These are phyloP conservation scores for Vitis hybrid DNA, from an alignment of 177 flowering plant species.

Conservation along the genomic window DNA sequence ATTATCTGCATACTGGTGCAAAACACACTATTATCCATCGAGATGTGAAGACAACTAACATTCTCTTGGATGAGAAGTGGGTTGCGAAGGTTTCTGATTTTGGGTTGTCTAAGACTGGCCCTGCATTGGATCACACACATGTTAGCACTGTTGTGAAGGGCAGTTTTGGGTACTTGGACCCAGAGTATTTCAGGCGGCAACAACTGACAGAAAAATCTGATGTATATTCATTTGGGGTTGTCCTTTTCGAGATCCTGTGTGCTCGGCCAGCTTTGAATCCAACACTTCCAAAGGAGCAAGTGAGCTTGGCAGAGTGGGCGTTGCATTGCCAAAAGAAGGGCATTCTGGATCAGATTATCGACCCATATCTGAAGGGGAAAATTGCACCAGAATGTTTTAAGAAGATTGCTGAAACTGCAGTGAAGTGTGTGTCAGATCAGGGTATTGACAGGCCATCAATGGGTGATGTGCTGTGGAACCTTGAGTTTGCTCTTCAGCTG, in stretches of 20 bases:
- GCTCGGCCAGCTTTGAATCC: conserved; percentile 92
- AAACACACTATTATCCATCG: conserved; percentile 87
- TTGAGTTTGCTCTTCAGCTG: conserved; percentile 86
- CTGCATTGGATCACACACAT: conserved; percentile 85
- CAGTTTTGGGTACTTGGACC: conserved; percentile 92
- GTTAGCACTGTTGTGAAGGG: conserved; percentile 98
- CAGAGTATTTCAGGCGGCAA: conserved; percentile 91
- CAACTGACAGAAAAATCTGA: conserved; percentile 93
- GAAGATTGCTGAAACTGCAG: conserved; percentile 87
- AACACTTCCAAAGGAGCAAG: conserved; percentile 83
- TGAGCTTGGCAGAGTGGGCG: conserved; percentile 96
- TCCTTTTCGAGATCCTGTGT: conserved; percentile 80
- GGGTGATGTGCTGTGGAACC: conserved; percentile 97
- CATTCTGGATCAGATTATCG: conserved; percentile 74
- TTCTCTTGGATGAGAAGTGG: conserved; percentile 91
- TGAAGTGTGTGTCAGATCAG: conserved; percentile 81
- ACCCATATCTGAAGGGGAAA: conserved; percentile 80
- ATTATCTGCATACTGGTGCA: conserved; percentile 92
- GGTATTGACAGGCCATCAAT: conserved; percentile 89
- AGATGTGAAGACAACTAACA: conserved; percentile 90
- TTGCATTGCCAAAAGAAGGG: conserved; percentile 83
- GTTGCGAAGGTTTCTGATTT: conserved; percentile 97
- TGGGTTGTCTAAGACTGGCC: conserved; percentile 89
- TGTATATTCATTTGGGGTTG: conserved; percentile 94
- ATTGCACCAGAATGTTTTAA: conserved; percentile 85